These are phyloP conservation scores for Xerocomus brunneocitrinus DNA, from an alignment of 768 basidiomycete species.

Conservation along the genomic window DNA sequence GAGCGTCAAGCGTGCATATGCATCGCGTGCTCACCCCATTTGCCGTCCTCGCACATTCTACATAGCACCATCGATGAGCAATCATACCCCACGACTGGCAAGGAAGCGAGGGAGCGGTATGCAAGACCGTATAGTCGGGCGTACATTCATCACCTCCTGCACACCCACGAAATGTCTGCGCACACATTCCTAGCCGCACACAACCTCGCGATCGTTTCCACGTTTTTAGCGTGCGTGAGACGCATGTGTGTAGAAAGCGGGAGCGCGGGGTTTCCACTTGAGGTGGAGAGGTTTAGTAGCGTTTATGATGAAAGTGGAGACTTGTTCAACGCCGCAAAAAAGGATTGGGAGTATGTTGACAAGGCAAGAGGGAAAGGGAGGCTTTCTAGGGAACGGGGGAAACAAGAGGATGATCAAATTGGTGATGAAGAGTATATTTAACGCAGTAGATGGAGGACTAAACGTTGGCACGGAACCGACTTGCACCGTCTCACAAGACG, in stretches of 20 bases:
- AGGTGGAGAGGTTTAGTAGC: conserved; percentile 47
- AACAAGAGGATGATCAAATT: conserved; percentile 14
- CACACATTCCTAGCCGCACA: conserved; percentile 73
- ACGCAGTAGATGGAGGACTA: not conserved
- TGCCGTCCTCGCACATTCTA: conserved; percentile 33
- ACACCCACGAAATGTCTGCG: conserved; percentile 88
- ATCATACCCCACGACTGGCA: conserved; percentile 11
- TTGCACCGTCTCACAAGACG: not conserved
- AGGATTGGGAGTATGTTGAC: conserved; percentile 63
- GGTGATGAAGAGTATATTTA: not conserved
- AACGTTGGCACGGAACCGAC: not conserved
- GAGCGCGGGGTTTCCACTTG: conserved; percentile 32
- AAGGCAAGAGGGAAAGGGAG: conserved; percentile 71
- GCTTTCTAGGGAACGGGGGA: conserved; percentile 57
- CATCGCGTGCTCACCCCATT: conserved; percentile 49
- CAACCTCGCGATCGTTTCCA: conserved; percentile 64
- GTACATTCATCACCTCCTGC: conserved; percentile 80
- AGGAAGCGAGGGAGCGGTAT: conserved; percentile 6
- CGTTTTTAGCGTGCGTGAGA: conserved; percentile 62
- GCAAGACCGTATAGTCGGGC: conserved; percentile 44
- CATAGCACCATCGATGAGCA: conserved; percentile 43
- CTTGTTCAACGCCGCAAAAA: conserved; percentile 50
- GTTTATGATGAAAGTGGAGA: conserved; percentile 46
- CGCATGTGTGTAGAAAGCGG: conserved; percentile 17
- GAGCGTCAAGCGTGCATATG: conserved; percentile 41